Base-by-base conservation (phyloP, 805 yeast genomes). In the Candida takata region DNA sequence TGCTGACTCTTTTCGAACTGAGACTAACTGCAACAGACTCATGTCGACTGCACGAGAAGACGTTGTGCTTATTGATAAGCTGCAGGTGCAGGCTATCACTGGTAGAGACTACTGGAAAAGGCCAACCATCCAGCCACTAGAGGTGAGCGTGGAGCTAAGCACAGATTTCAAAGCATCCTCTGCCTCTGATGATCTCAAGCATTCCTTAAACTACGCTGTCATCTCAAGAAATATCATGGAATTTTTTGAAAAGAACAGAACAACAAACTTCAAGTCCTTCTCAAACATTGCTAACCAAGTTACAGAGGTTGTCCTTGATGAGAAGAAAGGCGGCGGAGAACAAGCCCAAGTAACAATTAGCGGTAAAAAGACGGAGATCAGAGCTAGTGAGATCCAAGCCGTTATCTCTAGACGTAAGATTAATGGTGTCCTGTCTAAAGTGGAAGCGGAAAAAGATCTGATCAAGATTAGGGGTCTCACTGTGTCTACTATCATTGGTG, bases 161-260 rank as follows among this genome's bases (percentile, higher is more conserved):
- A 83, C 95, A 0, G 76, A 78, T 48, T 81, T 88, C 49, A 65
- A 71, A 17, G 64, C 71, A 37, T 88, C 95, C n/a, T 77, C 90
- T n/a, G 59, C 61, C 10, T 74, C 79, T 0, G 97, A 90, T 59
- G 90, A 88, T 52, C 67, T 90, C 47, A 72, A 75, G 40, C 76
- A 82, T 50, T 82, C 96, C 5, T 71, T 90, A 44, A 90, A 90
- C 58, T 90, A 90, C 58, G 97, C 95, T 3, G 87, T 78, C 5
- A 70, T 90, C 5, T 75, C 90, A 4, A 66, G 85, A 34, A 73
- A 74, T 27, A 61, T 90, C n/a, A 56, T 72, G 27, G 64, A 67
- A 5, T 71, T 60, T 44, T 72, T 83, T 43, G 71, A 65, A 27
- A 35, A 54, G 6, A 57, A 67, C 41, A 60, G 59, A 17, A 63